These are phyloP conservation scores for Sinapis alba DNA, from an alignment of 441 rosid species.

Conservation along the genomic window DNA sequence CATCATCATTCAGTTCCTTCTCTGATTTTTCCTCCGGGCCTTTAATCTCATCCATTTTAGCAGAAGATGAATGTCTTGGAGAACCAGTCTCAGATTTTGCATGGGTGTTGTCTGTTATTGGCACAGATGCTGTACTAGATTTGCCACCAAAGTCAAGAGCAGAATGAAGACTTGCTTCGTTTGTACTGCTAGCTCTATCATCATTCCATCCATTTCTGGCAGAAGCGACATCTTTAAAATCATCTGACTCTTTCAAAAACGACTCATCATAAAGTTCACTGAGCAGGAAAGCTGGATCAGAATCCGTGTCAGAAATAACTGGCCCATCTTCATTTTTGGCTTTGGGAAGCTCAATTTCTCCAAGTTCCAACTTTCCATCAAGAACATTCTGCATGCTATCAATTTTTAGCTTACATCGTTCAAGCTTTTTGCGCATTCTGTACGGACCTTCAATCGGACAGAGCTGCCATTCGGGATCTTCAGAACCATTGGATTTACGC, in stretches of 20 bases:
- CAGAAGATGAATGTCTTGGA: conserved; percentile 76
- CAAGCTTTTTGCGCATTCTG: conserved; percentile 99
- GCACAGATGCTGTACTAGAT: conserved; percentile 77
- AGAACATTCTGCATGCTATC: conserved; percentile 90
- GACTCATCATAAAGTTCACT: conserved; percentile 67
- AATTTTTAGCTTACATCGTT: conserved; percentile 80
- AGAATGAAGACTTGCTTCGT: conserved; percentile 97
- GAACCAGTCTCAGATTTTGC: conserved; percentile 89
- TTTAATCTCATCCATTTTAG: conserved; percentile 72
- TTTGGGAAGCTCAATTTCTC: conserved; percentile 64
- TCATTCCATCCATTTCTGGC: conserved; percentile 82
- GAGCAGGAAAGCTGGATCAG: conserved; percentile 62
- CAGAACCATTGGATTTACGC: conserved; percentile 57
- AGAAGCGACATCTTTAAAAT: conserved; percentile 53
- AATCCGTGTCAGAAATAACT: conserved; percentile 63
- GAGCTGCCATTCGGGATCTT: conserved; percentile 98
- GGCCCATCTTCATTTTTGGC: conserved; percentile 60
- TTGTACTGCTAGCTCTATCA: conserved; percentile 78
- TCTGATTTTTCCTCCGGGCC: conserved; percentile 73
- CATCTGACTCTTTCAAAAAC: conserved; percentile 54
- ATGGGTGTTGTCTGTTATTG: conserved; percentile 72
- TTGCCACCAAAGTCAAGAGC: conserved; percentile 93
- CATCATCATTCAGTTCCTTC: conserved; percentile 93
- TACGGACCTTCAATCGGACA: conserved; percentile 99
- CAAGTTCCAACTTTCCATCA: conserved; percentile 75